Percentiles rank a stretch among this genome's conserved stretches.
phyloP scores from a whole-genome alignment of 2,329 filamentous ascomycete species.

The Hypoxylon sp. region DNA sequence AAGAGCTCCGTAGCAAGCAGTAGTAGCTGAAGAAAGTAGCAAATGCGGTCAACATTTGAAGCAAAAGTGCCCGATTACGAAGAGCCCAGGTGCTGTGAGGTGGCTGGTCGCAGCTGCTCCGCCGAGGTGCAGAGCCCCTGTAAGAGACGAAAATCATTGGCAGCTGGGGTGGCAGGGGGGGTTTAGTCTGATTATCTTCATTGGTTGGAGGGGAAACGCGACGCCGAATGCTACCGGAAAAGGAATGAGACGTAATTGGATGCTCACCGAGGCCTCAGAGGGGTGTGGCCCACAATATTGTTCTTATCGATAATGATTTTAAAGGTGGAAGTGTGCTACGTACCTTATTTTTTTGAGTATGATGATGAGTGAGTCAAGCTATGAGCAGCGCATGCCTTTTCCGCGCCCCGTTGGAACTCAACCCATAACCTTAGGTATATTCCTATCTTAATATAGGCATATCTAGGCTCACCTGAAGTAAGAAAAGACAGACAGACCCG shows the following conservation, averaged over 20 bases:
- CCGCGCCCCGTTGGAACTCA: not conserved
- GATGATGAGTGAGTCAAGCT: constrained; percentile 18
- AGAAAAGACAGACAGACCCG: not conserved
- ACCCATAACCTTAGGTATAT: not conserved
- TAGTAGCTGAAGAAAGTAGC: constrained; percentile 10
- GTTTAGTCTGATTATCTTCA: constrained; percentile 21
- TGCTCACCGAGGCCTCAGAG: constrained; percentile 20
- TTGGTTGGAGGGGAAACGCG: constrained; percentile 44
- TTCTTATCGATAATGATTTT: constrained; percentile 38
- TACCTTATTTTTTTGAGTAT: constrained; percentile 9
- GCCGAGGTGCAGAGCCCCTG: constrained; percentile 36
- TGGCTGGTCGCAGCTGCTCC: constrained; percentile 41
- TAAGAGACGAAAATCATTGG: constrained; percentile 31
- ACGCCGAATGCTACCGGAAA: constrained; percentile 14
- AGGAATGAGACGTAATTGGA: constrained; percentile 17
- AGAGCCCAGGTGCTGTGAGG: constrained; percentile 29
- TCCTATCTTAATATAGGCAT: not conserved
- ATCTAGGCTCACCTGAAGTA: not conserved
- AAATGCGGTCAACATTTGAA: constrained; percentile 23
- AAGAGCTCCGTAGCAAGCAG: constrained; percentile 25
- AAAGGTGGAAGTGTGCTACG: not conserved
- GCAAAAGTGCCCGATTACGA: constrained; percentile 34
- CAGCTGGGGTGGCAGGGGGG: constrained; percentile 10
- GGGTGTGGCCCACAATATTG: not conserved
- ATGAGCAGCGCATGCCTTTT: not conserved